Evolutionary conservation across 2,329 filamentous ascomycete genomes (phyloP), one percentile per base, ranked within the genome.

Genomic region (Zymoseptoria passerinii): DNA sequence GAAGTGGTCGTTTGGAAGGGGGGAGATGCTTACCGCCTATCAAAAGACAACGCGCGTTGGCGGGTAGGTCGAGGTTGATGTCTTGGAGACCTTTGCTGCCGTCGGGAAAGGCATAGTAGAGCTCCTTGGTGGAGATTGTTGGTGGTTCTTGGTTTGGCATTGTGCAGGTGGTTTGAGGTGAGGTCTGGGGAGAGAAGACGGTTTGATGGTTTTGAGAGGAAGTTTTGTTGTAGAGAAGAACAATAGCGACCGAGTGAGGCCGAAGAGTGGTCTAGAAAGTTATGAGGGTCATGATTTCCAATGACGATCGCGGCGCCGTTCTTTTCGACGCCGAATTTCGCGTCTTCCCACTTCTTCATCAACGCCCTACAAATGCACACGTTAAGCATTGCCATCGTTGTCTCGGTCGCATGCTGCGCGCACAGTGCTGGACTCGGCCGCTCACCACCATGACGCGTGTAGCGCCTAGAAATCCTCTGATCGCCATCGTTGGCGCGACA

Each of bases 91-190:
- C 94, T n/a, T 81, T 83, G 50, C 86, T 86, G 71, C 88, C 87
- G 78, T 95, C 89, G 16, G 87, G 89, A 76, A 97, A 99, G 50
- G 83, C 85, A 81, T 97, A 99, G 63, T 85, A 91, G 56, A 99
- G 85, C 73, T 85, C 77, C 48, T 80, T 84, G 67, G 94, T 87
- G 66, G 83, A 75, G 71, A 99, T 89, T 53, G 85, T 83, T 8
- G 87, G 83, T 9, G 63, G 57, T 28, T 57, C 57, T 55, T 73
- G 70, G 19, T 71, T 53, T 18, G 63, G 55, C 66, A 68, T 69
- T 52, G 55, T 60, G 50, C n/a, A 29, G 16, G 28, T 52, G 9
- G n/a, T n/a, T 52, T 5, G 4, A 44, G 35, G 2, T n/a, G 2
- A 16, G 13, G 35, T 16, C 5, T 10, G 35, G 2, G 35, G 16